phyloP scores from a whole-genome alignment of 2,329 filamentous ascomycete genomes.

The Albophoma yamanashiensis region DNA sequence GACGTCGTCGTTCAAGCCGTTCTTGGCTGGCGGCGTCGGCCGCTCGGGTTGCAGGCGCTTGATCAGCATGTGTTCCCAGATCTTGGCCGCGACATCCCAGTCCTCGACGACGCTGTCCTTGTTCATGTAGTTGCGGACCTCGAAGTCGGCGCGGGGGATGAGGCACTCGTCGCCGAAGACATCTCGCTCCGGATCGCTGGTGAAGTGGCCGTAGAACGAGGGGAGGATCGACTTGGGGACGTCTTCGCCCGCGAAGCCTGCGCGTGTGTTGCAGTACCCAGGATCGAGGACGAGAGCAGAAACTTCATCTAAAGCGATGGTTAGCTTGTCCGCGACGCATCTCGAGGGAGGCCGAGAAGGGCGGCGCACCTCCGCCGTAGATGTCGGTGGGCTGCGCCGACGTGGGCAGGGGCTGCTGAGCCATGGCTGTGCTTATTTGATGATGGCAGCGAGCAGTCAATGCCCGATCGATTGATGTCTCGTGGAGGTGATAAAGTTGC shows the following conservation, averaged over 20 bases:
- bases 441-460: slow-evolving; percentile 1
- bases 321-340: background rate
- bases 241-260: slow-evolving; percentile 96
- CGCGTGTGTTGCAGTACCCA: slow-evolving; percentile 82
- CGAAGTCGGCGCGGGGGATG: slow-evolving; percentile 62
- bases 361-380: slow-evolving; percentile 47
- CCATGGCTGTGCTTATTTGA: slow-evolving; percentile 27
- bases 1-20: slow-evolving; percentile 64
- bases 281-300: slow-evolving; percentile 94
- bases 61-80: slow-evolving; percentile 91
- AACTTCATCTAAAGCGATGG: slow-evolving; percentile 64
- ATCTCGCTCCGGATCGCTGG: slow-evolving; percentile 34
- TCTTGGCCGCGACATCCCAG: slow-evolving; percentile 80
- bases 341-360: background rate
- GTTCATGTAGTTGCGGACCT: slow-evolving; percentile 87
- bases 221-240: slow-evolving; percentile 88
- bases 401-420: slow-evolving; percentile 44
- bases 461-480: background rate
- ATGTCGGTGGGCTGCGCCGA: slow-evolving; percentile 50
- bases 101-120: slow-evolving; percentile 86
- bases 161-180: slow-evolving; percentile 89
- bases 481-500: background rate
- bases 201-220: slow-evolving; percentile 69
- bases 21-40: slow-evolving; percentile 58
- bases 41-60: slow-evolving; percentile 74